These are phyloP conservation scores for Cyclotella distinguenda DNA, from an alignment of 108 stramenopile species.

Conservation along the genomic window DNA sequence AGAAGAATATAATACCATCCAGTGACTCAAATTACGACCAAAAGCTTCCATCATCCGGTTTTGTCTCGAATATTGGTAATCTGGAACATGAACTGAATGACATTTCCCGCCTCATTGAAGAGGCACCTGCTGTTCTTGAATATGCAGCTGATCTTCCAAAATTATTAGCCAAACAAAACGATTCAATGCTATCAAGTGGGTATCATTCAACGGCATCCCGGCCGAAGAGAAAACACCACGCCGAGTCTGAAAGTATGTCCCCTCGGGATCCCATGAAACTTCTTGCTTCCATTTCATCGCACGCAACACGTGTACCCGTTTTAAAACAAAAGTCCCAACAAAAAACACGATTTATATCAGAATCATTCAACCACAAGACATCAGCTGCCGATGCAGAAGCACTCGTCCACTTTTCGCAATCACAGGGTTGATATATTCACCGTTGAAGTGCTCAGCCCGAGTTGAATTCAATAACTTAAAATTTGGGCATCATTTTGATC, in stretches of 20 bases:
- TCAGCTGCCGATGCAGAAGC: slow-evolving; percentile 59
- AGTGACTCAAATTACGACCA: not conserved
- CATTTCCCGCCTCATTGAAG: slow-evolving; percentile 65
- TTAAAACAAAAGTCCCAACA: not conserved
- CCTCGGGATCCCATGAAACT: slow-evolving; percentile 43
- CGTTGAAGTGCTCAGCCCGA: too few relatives aligned
- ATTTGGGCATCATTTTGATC: too few relatives aligned
- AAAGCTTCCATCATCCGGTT: too few relatives aligned
- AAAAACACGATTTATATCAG: slow-evolving; percentile 4
- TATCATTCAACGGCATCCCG: not conserved
- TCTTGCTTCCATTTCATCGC: slow-evolving; percentile 46
- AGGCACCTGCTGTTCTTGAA: slow-evolving; percentile 46
- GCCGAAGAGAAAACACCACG: slow-evolving; percentile 18
- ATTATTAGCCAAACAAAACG: slow-evolving; percentile 3
- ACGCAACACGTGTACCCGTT: slow-evolving; percentile 40
- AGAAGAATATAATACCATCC: not conserved
- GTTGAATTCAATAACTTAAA: too few relatives aligned
- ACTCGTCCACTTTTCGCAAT: slow-evolving; percentile 73
- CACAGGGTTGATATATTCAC: slow-evolving; percentile 34
- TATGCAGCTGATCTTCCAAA: slow-evolving; percentile 21
- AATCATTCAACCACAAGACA: slow-evolving; percentile 1
- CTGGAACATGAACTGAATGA: slow-evolving; percentile 70
- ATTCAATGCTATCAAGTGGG: not conserved
- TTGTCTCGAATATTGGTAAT: slow-evolving; percentile 8
- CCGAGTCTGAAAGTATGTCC: slow-evolving; percentile 3